These are phyloP conservation scores for Trifolium pratense DNA, from an alignment of 306 rosid genomes.

Conservation along the genomic window DNA sequence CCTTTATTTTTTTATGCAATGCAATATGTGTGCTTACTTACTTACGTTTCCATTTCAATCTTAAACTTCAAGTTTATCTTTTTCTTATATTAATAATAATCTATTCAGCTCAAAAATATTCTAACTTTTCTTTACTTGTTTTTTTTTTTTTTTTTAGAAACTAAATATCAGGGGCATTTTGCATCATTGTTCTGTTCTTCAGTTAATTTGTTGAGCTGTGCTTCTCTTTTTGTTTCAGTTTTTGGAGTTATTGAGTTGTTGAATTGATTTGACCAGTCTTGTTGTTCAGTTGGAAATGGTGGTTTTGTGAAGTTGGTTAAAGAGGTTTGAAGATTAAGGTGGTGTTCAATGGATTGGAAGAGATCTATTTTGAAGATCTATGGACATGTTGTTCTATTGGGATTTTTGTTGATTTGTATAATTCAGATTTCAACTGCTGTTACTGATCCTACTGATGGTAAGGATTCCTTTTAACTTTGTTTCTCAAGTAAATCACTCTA, in stretches of 20 bases:
- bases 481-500: conserved; percentile 32
- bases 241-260: conserved; percentile 34
- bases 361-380: conserved; percentile 69
- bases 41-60: conserved; percentile 55
- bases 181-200: conserved; percentile 57
- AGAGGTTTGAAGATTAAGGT: conserved; percentile 44
- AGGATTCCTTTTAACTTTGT: conserved; percentile 45
- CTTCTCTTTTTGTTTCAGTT: neutral
- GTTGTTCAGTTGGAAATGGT: conserved; percentile 51
- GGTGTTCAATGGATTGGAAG: conserved; percentile 70
- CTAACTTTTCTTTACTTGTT: conserved; percentile 29
- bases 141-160: neutral
- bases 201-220: conserved; percentile 6
- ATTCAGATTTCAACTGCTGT: conserved; percentile 61
- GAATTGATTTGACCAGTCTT: conserved; percentile 28
- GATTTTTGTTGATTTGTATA: conserved; percentile 61
- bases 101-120: conserved; percentile 20
- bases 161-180: conserved; percentile 26
- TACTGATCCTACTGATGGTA: conserved; percentile 84
- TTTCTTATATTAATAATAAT: neutral
- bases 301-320: conserved; percentile 44
- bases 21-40: conserved; percentile 50
- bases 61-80: conserved; percentile 52
- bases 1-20: conserved; percentile 38
- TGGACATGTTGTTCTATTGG: conserved; percentile 54